Evolutionary conservation across 1,284 basidiomycete genomes (phyloP).

Genomic region (Neotropicomus parvogracilis): DNA sequence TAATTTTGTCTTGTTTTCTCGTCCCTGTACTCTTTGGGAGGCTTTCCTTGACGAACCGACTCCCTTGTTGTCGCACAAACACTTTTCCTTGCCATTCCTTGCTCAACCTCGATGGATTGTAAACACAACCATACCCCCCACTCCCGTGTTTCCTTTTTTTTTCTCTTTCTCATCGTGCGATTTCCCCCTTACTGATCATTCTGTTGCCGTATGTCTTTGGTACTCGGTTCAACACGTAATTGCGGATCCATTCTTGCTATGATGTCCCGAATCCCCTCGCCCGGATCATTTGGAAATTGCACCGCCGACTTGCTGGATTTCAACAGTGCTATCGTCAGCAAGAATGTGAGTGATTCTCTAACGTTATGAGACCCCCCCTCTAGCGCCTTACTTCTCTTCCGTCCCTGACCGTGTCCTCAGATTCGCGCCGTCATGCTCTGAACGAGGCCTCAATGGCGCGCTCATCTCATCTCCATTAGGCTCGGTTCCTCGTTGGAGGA

Average conservation of each 20-base stretch:
- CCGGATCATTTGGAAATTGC: slow-evolving; percentile 11
- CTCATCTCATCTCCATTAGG: background rate
- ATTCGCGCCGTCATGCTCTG: slow-evolving; percentile 55
- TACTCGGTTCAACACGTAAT: slow-evolving; percentile 27
- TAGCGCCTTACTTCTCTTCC: slow-evolving; percentile 2
- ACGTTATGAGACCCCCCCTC: background rate
- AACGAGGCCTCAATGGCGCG: slow-evolving; percentile 10
- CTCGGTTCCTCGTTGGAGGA: background rate
- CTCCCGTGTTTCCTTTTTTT: slow-evolving; percentile 6
- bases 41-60: slow-evolving; percentile 12
- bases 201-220: slow-evolving; percentile 20
- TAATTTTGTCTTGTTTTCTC: slow-evolving; percentile 31
- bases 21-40: slow-evolving; percentile 14
- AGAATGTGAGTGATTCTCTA: slow-evolving; percentile 52
- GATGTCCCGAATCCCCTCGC: slow-evolving; percentile 10
- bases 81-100: slow-evolving; percentile 26
- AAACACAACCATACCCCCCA: slow-evolving; percentile 15
- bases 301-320: background rate
- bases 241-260: slow-evolving; percentile 22
- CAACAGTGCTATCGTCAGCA: slow-evolving; percentile 60
- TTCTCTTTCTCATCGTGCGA: slow-evolving; percentile 12
- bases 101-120: slow-evolving; percentile 18
- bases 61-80: slow-evolving; percentile 17
- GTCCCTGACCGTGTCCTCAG: slow-evolving; percentile 27
- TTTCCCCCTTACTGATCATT: slow-evolving; percentile 23